These are phyloP conservation scores for Amborella trichopoda DNA, from an alignment of 164 flowering plant genomes.

Conservation along the genomic window DNA sequence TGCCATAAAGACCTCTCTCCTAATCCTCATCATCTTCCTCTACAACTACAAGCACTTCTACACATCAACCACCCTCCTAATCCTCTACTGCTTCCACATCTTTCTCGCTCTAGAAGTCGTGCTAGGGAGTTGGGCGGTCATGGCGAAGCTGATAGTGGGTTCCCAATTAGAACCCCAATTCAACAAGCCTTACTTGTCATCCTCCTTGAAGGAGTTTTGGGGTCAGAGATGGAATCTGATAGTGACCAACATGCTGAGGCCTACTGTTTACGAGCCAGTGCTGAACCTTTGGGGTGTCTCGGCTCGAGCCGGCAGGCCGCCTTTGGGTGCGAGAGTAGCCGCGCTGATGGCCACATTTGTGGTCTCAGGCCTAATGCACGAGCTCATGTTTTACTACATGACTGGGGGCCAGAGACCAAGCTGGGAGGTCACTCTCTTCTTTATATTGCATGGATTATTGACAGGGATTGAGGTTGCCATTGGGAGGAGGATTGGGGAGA, in stretches of 20 bases:
- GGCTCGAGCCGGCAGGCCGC: constrained; percentile 1
- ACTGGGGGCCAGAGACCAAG: constrained; percentile 2
- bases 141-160: constrained; percentile 1
- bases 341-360: constrained; percentile 7
- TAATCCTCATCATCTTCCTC: constrained; percentile 2
- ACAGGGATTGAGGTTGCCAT: constrained; percentile 3
- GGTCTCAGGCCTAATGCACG: constrained; percentile 17
- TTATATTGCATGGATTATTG: constrained; percentile 11
- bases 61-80: constrained; percentile 10
- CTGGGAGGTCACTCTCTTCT: constrained; percentile 17
- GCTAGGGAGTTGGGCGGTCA: not conserved
- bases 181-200: constrained; percentile 9
- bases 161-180: constrained; percentile 11
- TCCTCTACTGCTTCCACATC: constrained; percentile 18
- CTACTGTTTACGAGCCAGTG: constrained; percentile 9
- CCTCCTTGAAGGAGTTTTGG: constrained; percentile 18
- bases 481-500: constrained; percentile 3
- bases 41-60: constrained; percentile 12
- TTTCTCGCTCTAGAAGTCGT: constrained; percentile 18
- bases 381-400: constrained; percentile 8
- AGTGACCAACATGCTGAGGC: constrained; percentile 11
- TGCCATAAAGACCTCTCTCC: constrained; percentile 3
- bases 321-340: not conserved
- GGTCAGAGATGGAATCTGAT: constrained; percentile 16
- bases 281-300: not conserved